phyloP scores from a whole-genome alignment of 2,329 filamentous ascomycete species.

The Stenocarpella maydis region DNA sequence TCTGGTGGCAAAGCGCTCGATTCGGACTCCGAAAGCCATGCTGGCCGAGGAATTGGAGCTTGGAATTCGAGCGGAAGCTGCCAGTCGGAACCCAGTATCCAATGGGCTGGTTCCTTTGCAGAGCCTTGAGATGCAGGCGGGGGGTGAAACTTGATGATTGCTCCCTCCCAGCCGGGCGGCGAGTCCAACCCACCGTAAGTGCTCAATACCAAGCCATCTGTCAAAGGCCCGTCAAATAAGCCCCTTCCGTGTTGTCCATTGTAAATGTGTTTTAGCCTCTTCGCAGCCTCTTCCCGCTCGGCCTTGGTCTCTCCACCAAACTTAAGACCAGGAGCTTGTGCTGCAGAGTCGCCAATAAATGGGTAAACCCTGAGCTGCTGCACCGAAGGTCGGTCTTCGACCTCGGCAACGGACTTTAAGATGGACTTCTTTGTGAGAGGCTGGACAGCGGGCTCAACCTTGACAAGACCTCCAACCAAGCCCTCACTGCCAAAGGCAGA shows the following conservation, averaged over 20 bases:
- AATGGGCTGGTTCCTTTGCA: slow-evolving; percentile 62
- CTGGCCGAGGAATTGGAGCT: slow-evolving; percentile 72
- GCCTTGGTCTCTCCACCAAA: slow-evolving; percentile 89
- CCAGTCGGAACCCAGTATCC: slow-evolving; percentile 81
- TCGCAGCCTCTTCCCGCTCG: slow-evolving; percentile 79
- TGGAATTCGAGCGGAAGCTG: slow-evolving; percentile 81
- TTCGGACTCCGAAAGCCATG: slow-evolving; percentile 62
- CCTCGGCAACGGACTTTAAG: slow-evolving; percentile 49
- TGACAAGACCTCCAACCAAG: slow-evolving; percentile 85
- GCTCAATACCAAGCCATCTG: slow-evolving; percentile 83
- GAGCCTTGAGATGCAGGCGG: slow-evolving; percentile 52
- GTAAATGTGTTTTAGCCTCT: slow-evolving; percentile 77
- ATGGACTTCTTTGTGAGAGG: slow-evolving; percentile 74
- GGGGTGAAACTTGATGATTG: slow-evolving; percentile 81
- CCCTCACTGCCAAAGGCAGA: slow-evolving; percentile 74
- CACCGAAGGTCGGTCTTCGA: slow-evolving; percentile 39
- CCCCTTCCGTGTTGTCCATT: slow-evolving; percentile 64
- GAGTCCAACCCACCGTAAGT: slow-evolving; percentile 61
- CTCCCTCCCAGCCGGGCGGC: slow-evolving; percentile 79
- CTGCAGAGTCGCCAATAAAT: slow-evolving; percentile 68
- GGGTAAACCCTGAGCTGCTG: slow-evolving; percentile 80
- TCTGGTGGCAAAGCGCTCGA: not conserved
- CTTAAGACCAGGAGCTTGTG: slow-evolving; percentile 72
- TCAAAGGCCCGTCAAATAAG: slow-evolving; percentile 83
- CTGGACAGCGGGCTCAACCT: slow-evolving; percentile 81